Base-by-base conservation (phyloP, 805 yeast genomes). In the Ogataea paraovalis region DNA sequence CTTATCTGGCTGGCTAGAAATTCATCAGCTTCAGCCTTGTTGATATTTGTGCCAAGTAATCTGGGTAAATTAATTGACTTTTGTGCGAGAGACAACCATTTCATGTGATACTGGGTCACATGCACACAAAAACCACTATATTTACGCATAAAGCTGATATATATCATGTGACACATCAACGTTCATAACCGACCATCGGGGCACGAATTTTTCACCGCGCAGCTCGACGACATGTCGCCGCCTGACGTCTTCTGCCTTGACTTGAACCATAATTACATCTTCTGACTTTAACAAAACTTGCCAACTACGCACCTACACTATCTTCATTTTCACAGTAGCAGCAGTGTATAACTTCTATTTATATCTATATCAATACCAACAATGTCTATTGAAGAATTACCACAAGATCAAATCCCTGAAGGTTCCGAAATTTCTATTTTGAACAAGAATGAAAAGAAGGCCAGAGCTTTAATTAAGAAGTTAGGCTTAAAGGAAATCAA, bases 391-490 rank as follows among this genome's bases (percentile, higher is more conserved):
- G 70, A 66, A 58, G 72, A 67, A 61, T 56, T 67, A 58, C 50
- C 49, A 45, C 54, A 55, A 52, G 56, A 57, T 45, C 56, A 80
- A 73, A 81, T 82, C 73, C 89, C 91, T 69, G 86, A 82, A 70
- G 94, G 92, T 61, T 85, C 94, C 63, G 81, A 81, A 69, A 87
- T 87, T 66, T 76, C 83, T 67, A 79, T 91, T 71, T 76, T 87
- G 72, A 77, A 89, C 70, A 87, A 85, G 76, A 85, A 88, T 76
- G 97, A 91, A 78, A 87, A 87, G 82, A 91, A 92, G 79, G 97
- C 98, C 64, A 86, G 94, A 77, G 89, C 85, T 68, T 72, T 84
- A 64, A 84, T 94, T 74, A 75, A 82, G 74, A 91, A 90, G 77
- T 80, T 91, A 64, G 88, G 85, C 72, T 79, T 92, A 74, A 87